A percentile compares a stretch with the other conserved stretches of the same genome.
phyloP scores from a whole-genome alignment of 1,284 basidiomycete genomes.

The Anthracocystis panici-leucophaei region DNA sequence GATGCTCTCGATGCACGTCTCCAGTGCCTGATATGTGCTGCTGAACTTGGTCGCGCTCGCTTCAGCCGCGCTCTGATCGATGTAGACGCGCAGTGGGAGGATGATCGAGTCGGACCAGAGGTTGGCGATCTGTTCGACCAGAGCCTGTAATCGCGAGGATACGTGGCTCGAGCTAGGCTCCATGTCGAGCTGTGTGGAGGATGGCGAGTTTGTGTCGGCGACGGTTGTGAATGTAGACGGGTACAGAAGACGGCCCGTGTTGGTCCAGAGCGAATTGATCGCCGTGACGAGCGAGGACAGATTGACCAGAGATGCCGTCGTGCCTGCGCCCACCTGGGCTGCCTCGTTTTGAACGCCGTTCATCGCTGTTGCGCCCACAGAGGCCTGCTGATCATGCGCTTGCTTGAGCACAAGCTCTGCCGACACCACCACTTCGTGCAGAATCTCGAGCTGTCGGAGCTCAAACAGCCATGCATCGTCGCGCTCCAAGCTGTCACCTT shows the following conservation, averaged over 20 bases:
- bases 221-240: constrained; percentile 16
- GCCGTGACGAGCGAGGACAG: constrained; percentile 38
- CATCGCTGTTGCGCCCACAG: not conserved
- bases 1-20: constrained; percentile 44
- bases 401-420: constrained; percentile 38
- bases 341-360: not conserved
- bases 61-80: constrained; percentile 23
- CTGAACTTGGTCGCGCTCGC: constrained; percentile 11
- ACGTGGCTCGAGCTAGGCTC: constrained; percentile 18
- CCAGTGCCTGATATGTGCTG: constrained; percentile 35
- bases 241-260: constrained; percentile 41
- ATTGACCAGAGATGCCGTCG: constrained; percentile 24
- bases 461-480: constrained; percentile 45
- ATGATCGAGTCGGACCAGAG: constrained; percentile 31
- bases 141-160: not conserved
- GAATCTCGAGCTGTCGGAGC: constrained; percentile 38
- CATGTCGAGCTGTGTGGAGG: constrained; percentile 21
- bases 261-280: constrained; percentile 53
- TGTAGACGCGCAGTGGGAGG: constrained; percentile 38
- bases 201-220: not conserved
- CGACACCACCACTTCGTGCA: constrained; percentile 46
- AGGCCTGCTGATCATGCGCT: constrained; percentile 16
- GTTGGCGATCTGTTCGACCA: constrained; percentile 15
- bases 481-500: constrained; percentile 15
- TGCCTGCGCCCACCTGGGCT: not conserved